These are phyloP conservation scores for Kwoniella shandongensis DNA, from an alignment of 768 basidiomycete genomes.

Conservation along the genomic window DNA sequence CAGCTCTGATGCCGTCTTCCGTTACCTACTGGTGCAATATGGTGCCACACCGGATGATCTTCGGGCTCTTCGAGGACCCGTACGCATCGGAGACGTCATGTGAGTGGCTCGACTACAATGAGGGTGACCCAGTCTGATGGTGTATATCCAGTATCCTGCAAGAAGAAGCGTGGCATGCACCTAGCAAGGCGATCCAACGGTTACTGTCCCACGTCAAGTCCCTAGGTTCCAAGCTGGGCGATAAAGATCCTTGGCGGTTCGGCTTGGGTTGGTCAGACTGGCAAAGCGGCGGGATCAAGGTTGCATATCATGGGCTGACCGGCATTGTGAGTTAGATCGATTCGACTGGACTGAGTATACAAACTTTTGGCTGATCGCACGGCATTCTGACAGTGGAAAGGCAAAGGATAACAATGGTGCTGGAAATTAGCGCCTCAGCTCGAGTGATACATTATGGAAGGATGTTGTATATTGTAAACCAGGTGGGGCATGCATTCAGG, in stretches of 20 bases:
- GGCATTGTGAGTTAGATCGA: slow-evolving; percentile 30
- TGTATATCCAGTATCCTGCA: slow-evolving; percentile 23
- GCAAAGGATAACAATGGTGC: too few relatives aligned
- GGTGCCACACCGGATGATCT: slow-evolving; percentile 22
- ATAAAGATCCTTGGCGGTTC: slow-evolving; percentile 19
- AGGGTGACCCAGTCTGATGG: not conserved
- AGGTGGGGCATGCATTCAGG: too few relatives aligned
- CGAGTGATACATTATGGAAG: too few relatives aligned
- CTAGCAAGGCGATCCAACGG: slow-evolving; percentile 14
- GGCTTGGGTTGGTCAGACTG: slow-evolving; percentile 19
- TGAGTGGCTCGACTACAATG: slow-evolving; percentile 5
- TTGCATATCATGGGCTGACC: slow-evolving; percentile 22
- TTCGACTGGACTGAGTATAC: too few relatives aligned
- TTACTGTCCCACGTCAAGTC: slow-evolving; percentile 7
- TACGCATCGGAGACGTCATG: slow-evolving; percentile 30
- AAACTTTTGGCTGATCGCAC: too few relatives aligned
- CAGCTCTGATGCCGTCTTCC: slow-evolving; percentile 35
- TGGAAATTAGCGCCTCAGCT: too few relatives aligned
- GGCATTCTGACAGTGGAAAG: too few relatives aligned
- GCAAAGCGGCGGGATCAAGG: slow-evolving; percentile 23
- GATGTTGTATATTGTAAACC: too few relatives aligned
- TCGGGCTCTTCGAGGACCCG: slow-evolving; percentile 14
- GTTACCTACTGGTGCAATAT: slow-evolving; percentile 30
- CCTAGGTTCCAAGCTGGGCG: slow-evolving; percentile 1
- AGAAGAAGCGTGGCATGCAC: slow-evolving; percentile 24